Conservation (phyloP, 1,139 yeast species). For the Lodderomyces orthopsilosis region DNA sequence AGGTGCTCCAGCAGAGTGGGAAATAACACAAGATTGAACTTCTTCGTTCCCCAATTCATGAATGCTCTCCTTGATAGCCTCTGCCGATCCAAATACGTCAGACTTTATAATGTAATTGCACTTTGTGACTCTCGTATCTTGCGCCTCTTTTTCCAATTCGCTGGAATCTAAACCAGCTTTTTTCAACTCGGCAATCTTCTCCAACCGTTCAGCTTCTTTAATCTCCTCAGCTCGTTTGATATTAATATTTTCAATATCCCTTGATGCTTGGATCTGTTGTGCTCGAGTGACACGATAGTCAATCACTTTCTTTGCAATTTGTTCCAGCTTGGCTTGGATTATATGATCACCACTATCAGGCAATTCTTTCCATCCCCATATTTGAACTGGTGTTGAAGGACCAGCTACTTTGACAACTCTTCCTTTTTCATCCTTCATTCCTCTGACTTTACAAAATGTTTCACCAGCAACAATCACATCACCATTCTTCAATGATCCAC, state of each 20-base stretch:
- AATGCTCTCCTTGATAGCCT: slow-evolving; percentile 69
- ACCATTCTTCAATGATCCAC: slow-evolving; percentile 76
- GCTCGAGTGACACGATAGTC: slow-evolving; percentile 57
- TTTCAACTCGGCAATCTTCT: slow-evolving; percentile 52
- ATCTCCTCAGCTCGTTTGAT: slow-evolving; percentile 49
- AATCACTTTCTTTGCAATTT: slow-evolving; percentile 71
- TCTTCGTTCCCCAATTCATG: slow-evolving; percentile 82
- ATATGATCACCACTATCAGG: slow-evolving; percentile 92
- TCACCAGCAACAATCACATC: slow-evolving; percentile 76
- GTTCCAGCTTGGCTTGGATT: slow-evolving; percentile 72
- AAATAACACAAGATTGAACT: slow-evolving; percentile 65
- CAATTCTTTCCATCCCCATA: slow-evolving; percentile 91
- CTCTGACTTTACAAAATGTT: slow-evolving; percentile 81
- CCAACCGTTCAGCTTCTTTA: slow-evolving; percentile 48
- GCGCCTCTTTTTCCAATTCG: slow-evolving; percentile 19
- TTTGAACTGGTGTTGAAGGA: slow-evolving; percentile 90
- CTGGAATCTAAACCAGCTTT: slow-evolving; percentile 54
- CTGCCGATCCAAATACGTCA: slow-evolving; percentile 77
- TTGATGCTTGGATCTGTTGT: slow-evolving; percentile 58
- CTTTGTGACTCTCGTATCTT: slow-evolving; percentile 16
- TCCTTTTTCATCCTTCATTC: slow-evolving; percentile 76
- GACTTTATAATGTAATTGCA: slow-evolving; percentile 76
- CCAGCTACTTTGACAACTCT: slow-evolving; percentile 62
- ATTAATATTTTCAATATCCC: slow-evolving; percentile 71
- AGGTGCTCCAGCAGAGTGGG: slow-evolving; percentile 81